Percentiles rank a stretch among this genome's conserved stretches.
Evolutionary conservation across 106 monocot genomes (phyloP).

Genomic region (Platanthera guangdongensis): DNA sequence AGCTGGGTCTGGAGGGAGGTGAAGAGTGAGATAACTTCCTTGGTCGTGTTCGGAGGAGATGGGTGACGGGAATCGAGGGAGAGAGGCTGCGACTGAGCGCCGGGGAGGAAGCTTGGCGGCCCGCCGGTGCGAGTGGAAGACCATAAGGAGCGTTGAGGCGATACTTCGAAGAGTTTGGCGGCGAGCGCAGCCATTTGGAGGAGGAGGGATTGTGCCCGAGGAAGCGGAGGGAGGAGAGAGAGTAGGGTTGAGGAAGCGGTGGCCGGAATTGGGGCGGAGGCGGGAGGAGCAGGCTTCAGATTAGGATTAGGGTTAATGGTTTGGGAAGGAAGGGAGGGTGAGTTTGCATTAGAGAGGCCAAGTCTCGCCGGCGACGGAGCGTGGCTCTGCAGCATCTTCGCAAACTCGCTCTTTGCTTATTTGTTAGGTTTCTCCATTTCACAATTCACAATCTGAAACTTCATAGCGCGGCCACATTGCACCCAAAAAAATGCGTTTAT

Average conservation of each 20-base stretch:
- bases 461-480: too few relatives aligned
- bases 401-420: not conserved
- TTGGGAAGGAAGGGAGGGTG: conserved; percentile 33
- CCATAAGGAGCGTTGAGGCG: conserved; percentile 67
- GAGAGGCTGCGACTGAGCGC: conserved; percentile 9
- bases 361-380: conserved; percentile 42
- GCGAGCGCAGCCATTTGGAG: conserved; percentile 69
- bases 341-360: conserved; percentile 33
- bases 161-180: conserved; percentile 66
- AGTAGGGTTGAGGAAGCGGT: conserved; percentile 50
- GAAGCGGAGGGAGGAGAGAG: conserved; percentile 78
- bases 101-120: conserved; percentile 44
- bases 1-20: conserved; percentile 83
- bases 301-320: conserved; percentile 19
- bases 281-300: not conserved
- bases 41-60: conserved; percentile 35
- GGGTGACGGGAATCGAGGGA: conserved; percentile 10
- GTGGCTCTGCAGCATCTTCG: conserved; percentile 34
- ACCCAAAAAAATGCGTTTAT: too few relatives aligned
- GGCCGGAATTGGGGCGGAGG: conserved; percentile 14
- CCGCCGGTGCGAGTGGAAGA: conserved; percentile 50
- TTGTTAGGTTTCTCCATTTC: not conserved
- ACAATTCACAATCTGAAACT: not conserved
- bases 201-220: conserved; percentile 77
- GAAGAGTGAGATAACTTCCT: conserved; percentile 63